Conservation (phyloP, 2,329 filamentous ascomycete species). For the Sclerotinia sclerotiorum region DNA sequence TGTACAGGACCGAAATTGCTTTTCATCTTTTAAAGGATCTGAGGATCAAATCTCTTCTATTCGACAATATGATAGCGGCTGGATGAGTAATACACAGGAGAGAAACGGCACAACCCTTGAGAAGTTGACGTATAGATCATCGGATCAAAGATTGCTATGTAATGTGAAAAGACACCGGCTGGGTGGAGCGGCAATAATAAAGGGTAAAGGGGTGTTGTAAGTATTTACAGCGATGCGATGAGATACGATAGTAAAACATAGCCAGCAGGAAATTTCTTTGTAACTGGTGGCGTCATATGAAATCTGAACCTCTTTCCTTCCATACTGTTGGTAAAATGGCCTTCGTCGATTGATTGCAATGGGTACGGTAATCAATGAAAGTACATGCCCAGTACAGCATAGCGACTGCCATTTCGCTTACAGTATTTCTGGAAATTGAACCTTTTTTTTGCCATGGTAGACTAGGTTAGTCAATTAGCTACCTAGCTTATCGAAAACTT, state of each 20-base stretch:
- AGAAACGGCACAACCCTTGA: not conserved
- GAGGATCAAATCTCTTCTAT: not conserved
- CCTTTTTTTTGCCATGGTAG: not conserved
- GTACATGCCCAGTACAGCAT: too few relatives aligned
- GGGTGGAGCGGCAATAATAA: not conserved
- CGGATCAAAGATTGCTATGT: not conserved
- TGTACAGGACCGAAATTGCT: not conserved
- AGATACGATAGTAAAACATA: not conserved
- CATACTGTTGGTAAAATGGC: not conserved
- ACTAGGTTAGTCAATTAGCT: not conserved
- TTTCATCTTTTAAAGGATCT: not conserved
- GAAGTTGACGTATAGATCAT: slow-evolving; percentile 1
- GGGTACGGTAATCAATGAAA: not conserved
- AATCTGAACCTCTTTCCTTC: not conserved
- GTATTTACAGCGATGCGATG: not conserved
- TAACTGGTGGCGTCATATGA: slow-evolving; percentile 2
- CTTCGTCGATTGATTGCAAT: not conserved
- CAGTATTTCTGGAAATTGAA: not conserved
- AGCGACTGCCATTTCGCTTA: slow-evolving; percentile 5
- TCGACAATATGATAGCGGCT: not conserved
- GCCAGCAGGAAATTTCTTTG: not conserved
- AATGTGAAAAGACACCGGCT: not conserved
- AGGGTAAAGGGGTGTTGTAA: not conserved
- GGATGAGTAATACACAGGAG: not conserved
- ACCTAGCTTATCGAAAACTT: slow-evolving; percentile 14